Percentiles rank a stretch among this genome's conserved stretches.
Evolutionary conservation across 192 early-diverging fungal species (phyloP).

Genomic region (Gamsiella multidivaricata): DNA sequence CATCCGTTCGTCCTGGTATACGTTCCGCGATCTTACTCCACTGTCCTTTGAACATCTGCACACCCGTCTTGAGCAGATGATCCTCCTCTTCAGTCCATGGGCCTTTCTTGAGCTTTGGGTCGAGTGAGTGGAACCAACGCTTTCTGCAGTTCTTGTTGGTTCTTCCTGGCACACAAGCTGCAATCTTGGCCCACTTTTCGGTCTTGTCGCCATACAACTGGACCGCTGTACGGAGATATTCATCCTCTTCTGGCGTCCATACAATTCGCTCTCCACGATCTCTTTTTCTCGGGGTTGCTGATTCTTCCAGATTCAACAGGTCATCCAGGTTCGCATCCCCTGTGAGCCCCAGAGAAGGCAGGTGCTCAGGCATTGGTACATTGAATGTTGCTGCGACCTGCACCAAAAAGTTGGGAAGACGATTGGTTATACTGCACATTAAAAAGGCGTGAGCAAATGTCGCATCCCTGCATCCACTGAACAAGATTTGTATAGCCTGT

Average conservation of each 20-base stretch:
- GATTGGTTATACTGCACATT: too few relatives aligned
- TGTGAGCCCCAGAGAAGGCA: slow-evolving; percentile 33
- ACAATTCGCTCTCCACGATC: slow-evolving; percentile 50
- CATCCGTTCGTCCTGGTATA: slow-evolving; percentile 84
- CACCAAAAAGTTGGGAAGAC: not conserved
- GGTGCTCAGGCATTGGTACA: slow-evolving; percentile 12
- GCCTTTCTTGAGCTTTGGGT: slow-evolving; percentile 79
- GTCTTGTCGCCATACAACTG: slow-evolving; percentile 77
- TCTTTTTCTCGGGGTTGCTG: slow-evolving; percentile 29
- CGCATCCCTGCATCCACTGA: too few relatives aligned
- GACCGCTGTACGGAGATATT: slow-evolving; percentile 77
- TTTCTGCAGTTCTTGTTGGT: slow-evolving; percentile 88
- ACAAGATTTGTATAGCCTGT: too few relatives aligned
- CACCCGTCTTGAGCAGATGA: slow-evolving; percentile 73
- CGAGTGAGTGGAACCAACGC: slow-evolving; percentile 84
- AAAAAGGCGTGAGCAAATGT: too few relatives aligned
- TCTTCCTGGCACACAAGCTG: slow-evolving; percentile 77
- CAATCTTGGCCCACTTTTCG: slow-evolving; percentile 84
- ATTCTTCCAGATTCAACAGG: slow-evolving; percentile 21
- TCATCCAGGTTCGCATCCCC: slow-evolving; percentile 31
- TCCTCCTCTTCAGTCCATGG: slow-evolving; percentile 88
- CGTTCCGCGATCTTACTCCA: slow-evolving; percentile 86
- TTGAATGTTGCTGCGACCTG: slow-evolving; percentile 33
- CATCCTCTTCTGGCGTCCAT: slow-evolving; percentile 88
- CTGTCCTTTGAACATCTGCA: slow-evolving; percentile 74